Evolutionary conservation across 2,329 filamentous ascomycete genomes (phyloP), one percentile per base, ranked within the genome.

Genomic region (Byssothecium circinans): DNA sequence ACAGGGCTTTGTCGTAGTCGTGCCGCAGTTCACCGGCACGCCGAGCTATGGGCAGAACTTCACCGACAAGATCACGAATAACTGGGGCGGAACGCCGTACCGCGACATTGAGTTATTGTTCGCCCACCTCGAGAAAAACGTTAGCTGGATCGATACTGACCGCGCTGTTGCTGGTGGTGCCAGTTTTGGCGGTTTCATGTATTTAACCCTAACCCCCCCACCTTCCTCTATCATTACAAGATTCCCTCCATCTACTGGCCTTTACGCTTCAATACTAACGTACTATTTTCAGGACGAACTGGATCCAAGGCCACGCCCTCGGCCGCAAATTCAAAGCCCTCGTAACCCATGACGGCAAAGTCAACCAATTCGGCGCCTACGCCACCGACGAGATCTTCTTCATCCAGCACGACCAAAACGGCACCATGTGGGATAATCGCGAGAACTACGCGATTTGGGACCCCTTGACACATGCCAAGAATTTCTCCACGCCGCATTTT

Each of bases 1-100:
- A 64, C 88, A 92, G 70, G 90, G 90, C 23, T 95, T 94, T 62
- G 80, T 95, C 3, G 88, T 87, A 8, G 85, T 95, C 23, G 79
- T 83, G 23, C 87, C 89, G 3, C 95, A 95, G 64, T 89, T 89
- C 25, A 94, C 89, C 0, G 90, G 90, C 14, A 88, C 85, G 54
- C 89, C 88, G 2, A 87, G 89, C 2, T 95, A 90, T 60, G 88
- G 90, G 19, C 87, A 92, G 72, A 78, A 80, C 17, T 81, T 92
- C 46, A 84, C 85, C 19, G 84, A 95, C 64, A 86, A 83, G 1
- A 95, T 96, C 63, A 78, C 82, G 43, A 78, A 83, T 49, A 81
- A 94, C 56, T 96, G 91, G 91, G 91, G 89, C 53, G 88, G 89
- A 7, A 79, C 81, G 32, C 91, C 91, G 0, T 96, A 95, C 69